Conservation (phyloP, 306 rosid species). For the Trifolium repens region DNA sequence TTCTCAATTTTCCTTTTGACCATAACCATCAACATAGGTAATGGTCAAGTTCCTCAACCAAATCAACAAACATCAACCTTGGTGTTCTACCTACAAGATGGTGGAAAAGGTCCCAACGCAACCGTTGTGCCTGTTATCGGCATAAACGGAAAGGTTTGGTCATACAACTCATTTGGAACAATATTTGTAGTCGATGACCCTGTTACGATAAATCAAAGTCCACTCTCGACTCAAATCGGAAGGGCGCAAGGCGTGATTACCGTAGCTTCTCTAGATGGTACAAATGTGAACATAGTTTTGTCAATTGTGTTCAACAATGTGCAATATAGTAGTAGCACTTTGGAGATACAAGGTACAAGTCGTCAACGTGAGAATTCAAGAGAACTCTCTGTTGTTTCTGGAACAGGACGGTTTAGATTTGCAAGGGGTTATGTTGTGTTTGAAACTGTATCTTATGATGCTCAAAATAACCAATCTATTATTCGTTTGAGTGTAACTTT, state of each 20-base stretch:
- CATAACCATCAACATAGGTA: background rate
- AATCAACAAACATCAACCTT: slow-evolving; percentile 27
- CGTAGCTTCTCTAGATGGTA: slow-evolving; percentile 30
- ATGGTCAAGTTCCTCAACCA: background rate
- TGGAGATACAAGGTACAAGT: slow-evolving; percentile 46
- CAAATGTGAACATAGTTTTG: slow-evolving; percentile 20
- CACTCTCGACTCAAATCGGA: slow-evolving; percentile 8
- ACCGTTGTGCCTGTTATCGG: slow-evolving; percentile 44
- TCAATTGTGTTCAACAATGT: slow-evolving; percentile 48
- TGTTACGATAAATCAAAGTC: background rate
- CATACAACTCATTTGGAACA: slow-evolving; percentile 46
- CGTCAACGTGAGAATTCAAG: slow-evolving; percentile 43
- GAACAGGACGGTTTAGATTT: slow-evolving; percentile 60
- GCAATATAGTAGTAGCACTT: slow-evolving; percentile 41
- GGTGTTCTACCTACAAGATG: slow-evolving; percentile 49
- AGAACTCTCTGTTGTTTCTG: slow-evolving; percentile 56
- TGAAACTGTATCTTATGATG: slow-evolving; percentile 43
- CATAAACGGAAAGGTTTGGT: slow-evolving; percentile 37
- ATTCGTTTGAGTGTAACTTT: slow-evolving; percentile 44
- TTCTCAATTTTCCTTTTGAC: slow-evolving; percentile 12
- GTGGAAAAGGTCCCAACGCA: slow-evolving; percentile 34
- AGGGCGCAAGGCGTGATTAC: slow-evolving; percentile 43
- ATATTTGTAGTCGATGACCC: slow-evolving; percentile 49
- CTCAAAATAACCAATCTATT: slow-evolving; percentile 7
- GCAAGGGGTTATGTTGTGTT: slow-evolving; percentile 49